Evolutionary conservation across 148 eudicot species (phyloP).

Genomic region (Nepenthes gracilis): DNA sequence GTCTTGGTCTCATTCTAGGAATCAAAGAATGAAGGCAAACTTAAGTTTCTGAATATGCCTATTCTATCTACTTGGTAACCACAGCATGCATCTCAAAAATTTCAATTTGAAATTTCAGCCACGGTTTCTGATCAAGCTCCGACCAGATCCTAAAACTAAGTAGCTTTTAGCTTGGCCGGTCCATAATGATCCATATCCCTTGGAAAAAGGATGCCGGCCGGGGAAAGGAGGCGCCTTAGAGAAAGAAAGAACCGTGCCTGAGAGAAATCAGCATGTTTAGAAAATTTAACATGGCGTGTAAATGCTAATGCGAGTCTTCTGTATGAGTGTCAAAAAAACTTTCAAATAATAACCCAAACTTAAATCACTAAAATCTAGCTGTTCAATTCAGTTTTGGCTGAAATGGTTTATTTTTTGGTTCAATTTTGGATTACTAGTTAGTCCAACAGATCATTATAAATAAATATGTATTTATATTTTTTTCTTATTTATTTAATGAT

Average conservation of each 20-base stretch:
- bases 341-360: no score
- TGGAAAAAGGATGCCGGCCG: constrained; percentile 53
- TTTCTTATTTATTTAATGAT: no score
- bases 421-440: no score
- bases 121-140: background rate
- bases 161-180: constrained; percentile 33
- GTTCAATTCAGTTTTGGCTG: no score
- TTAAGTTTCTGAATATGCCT: no score
- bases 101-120: background rate
- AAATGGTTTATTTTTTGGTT: no score
- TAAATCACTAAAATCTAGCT: no score
- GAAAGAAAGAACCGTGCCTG: constrained; percentile 64
- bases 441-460: no score
- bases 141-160: constrained; percentile 17
- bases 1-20: no score
- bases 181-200: constrained; percentile 35
- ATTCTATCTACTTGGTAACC: no score
- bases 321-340: background rate
- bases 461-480: no score
- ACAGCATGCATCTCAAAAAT: background rate
- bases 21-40: no score
- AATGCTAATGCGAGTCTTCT: background rate
- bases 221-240: constrained; percentile 50
- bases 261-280: background rate
- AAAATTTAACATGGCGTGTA: constrained; percentile 2